Evolutionary conservation across 2,329 filamentous ascomycete species (phyloP).

Genomic region (Penicillium thymicola): DNA sequence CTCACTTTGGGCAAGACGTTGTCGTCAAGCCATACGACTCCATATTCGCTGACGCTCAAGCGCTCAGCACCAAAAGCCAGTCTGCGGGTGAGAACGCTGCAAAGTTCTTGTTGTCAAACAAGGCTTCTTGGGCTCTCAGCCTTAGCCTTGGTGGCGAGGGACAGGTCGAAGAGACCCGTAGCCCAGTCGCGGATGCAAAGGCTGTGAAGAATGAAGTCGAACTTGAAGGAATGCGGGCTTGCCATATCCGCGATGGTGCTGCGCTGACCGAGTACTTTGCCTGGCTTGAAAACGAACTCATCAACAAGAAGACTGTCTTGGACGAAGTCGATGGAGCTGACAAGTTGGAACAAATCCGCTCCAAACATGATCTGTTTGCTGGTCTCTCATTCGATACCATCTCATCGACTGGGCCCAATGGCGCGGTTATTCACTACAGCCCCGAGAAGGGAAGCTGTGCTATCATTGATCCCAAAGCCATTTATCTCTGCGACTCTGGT

Average conservation of each 20-base stretch:
- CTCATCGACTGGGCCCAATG: conserved; percentile 88
- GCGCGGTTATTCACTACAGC: conserved; percentile 93
- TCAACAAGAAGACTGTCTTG: conserved; percentile 67
- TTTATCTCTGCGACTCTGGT: conserved; percentile 96
- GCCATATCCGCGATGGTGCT: conserved; percentile 89
- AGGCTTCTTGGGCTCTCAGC: conserved; percentile 88
- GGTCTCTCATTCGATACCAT: conserved; percentile 95
- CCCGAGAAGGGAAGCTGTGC: conserved; percentile 80
- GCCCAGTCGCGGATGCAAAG: conserved; percentile 85
- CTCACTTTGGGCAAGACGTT: conserved; percentile 68
- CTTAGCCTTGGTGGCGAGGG: conserved; percentile 80
- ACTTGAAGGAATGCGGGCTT: conserved; percentile 86
- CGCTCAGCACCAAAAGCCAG: conserved; percentile 52
- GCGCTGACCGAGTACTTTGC: conserved; percentile 91
- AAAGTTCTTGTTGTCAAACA: conserved; percentile 84
- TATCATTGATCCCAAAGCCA: conserved; percentile 73
- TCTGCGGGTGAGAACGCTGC: conserved; percentile 38
- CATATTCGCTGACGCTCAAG: conserved; percentile 74
- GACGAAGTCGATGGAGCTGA: conserved; percentile 92
- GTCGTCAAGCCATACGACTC: conserved; percentile 75
- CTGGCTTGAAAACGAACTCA: conserved; percentile 88
- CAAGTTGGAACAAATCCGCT: conserved; percentile 67
- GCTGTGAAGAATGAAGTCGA: conserved; percentile 91
- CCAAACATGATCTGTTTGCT: conserved; percentile 69
- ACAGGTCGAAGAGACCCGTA: conserved; percentile 80